Base-by-base conservation (phyloP, 2,329 filamentous ascomycete genomes). In the Eutypa lata region DNA sequence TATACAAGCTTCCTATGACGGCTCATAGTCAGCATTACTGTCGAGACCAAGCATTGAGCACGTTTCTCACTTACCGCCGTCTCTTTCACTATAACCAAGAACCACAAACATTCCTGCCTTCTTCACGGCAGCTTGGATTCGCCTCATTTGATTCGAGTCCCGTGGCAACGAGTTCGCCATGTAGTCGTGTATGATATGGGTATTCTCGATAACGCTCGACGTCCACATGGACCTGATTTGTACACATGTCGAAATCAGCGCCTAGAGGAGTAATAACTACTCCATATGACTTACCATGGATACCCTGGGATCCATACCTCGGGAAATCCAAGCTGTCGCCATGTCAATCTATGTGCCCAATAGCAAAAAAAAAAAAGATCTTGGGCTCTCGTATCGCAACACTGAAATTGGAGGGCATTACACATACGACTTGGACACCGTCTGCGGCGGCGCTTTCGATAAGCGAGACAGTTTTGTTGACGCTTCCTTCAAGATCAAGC, bases 231-330 rank as follows among this genome's bases (percentile, higher is more conserved):
- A 65, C 62, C 66, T 69, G 51, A 50, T 43, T 54, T 49, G 48
- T 45, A 55, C 55, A 53, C 58, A 62, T 55, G 57, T 64, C 40
- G 62, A 57, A 55, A 57, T 63, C 60, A 68, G 61, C 44, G 51
- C 45, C 47, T 14, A 52, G 43, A 42, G 52, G 37, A 5, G 21
- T 33, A 26, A 24, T 43, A 19, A 48, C 48, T 44, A 38, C 47
- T 49, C 48, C 49, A 21, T 38, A 22, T 35, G 38, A 62, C 65
- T 73, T 66, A 78, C 48, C 65, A 71, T n/a, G 79, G 79, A 60
- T 82, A 82, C 0, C 80, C 79, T 1, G 79, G 78, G 31, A 82
- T 76, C 73, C 76, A 82, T 35, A 74, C 73, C 63, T 82, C 78
- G 0, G 80, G 76, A 49, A 83, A 83, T 0, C 75, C 72, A 3